Percentiles rank a stretch among this genome's conserved stretches.
phyloP scores from a whole-genome alignment of 2,329 filamentous ascomycete genomes.

The Trichoderma breve region DNA sequence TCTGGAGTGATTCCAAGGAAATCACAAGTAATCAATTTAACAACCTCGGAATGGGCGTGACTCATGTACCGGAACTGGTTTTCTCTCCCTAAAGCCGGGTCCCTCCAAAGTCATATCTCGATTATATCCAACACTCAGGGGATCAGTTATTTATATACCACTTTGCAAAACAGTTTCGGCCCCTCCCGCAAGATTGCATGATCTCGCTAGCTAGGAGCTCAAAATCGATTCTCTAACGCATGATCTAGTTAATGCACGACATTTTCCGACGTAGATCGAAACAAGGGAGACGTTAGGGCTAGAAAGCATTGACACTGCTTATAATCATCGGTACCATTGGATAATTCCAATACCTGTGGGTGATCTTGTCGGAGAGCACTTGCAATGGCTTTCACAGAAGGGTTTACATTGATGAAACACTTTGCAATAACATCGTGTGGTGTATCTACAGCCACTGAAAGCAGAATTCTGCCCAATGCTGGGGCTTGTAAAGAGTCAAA shows the following conservation, averaged over 20 bases:
- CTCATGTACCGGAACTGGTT: not conserved
- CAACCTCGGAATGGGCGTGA: not conserved
- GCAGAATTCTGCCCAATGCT: slow-evolving; percentile 18
- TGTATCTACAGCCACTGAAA: slow-evolving; percentile 21
- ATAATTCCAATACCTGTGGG: no score
- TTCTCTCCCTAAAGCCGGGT: not conserved
- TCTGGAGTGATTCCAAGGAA: no score
- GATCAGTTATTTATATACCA: not conserved
- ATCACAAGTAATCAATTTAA: not conserved
- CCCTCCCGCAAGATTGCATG: not conserved
- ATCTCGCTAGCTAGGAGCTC: not conserved
- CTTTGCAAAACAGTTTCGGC: not conserved
- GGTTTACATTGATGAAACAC: no score
- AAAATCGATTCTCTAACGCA: not conserved
- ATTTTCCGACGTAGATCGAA: not conserved
- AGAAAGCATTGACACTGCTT: no score
- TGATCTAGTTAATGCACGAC: not conserved
- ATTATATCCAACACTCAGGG: not conserved
- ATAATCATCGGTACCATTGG: no score
- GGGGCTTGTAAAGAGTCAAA: slow-evolving; percentile 23
- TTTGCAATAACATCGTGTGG: slow-evolving; percentile 19
- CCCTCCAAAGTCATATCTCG: not conserved
- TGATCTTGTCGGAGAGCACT: no score
- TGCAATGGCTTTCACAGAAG: no score
- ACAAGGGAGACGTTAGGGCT: not conserved